Evolutionary conservation across 192 early-diverging fungal genomes (phyloP).

Genomic region (Dissophora ornata): DNA sequence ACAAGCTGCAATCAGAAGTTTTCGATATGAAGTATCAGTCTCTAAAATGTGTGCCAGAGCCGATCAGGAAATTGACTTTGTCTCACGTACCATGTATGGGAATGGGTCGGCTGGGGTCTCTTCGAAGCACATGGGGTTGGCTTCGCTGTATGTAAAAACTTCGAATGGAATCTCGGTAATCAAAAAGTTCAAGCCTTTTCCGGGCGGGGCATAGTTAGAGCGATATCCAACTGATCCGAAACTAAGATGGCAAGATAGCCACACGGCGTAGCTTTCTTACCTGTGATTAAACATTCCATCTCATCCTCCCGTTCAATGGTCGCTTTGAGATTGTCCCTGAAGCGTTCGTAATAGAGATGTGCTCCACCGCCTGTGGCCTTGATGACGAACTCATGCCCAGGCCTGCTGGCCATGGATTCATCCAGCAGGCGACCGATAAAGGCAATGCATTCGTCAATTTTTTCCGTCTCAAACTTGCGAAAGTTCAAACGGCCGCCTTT

Average conservation of each 20-base stretch:
- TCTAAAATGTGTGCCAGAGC: too few species aligned
- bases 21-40: too few species aligned
- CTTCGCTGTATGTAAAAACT: constrained; percentile 89
- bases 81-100: constrained; percentile 84
- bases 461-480: constrained; percentile 92
- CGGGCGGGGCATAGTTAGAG: too few species aligned
- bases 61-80: too few species aligned
- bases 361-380: constrained; percentile 93
- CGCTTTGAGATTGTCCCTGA: constrained; percentile 75
- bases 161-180: constrained; percentile 93
- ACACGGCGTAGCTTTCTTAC: constrained; percentile 36
- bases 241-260: too few species aligned
- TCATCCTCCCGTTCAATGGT: constrained; percentile 90
- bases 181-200: constrained; percentile 93
- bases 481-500: constrained; percentile 93
- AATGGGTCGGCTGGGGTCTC: constrained; percentile 72
- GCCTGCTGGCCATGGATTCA: constrained; percentile 36
- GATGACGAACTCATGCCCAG: constrained; percentile 64
- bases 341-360: constrained; percentile 78
- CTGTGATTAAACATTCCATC: constrained; percentile 88
- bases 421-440: constrained; percentile 80
- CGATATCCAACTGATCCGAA: too few species aligned
- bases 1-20: constrained; percentile 87
- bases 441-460: constrained; percentile 88
- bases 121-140: constrained; percentile 72